Conservation (phyloP, 2,329 filamentous ascomycete genomes). For the Sordariomycetes sp. region DNA sequence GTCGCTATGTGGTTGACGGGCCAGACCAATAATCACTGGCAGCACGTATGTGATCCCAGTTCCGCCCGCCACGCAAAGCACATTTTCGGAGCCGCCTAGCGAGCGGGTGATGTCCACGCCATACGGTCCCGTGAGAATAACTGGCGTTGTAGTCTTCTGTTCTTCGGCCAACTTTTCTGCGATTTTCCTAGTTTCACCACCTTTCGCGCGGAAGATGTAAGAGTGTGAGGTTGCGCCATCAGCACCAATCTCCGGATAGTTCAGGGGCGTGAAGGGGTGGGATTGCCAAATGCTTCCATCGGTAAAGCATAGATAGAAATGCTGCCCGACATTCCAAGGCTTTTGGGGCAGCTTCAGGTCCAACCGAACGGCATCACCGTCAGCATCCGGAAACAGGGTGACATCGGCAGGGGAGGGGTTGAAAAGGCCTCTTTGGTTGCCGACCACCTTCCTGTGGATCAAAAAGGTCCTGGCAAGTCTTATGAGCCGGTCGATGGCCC, state of each 20-base stretch:
- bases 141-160: constrained; percentile 25
- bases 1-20: constrained; percentile 31
- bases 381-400: constrained; percentile 38
- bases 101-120: constrained; percentile 38
- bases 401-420: constrained; percentile 18
- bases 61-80: constrained; percentile 21
- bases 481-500: constrained; percentile 47
- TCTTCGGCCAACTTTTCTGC: constrained; percentile 29
- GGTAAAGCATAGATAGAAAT: constrained; percentile 62
- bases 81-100: constrained; percentile 11
- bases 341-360: constrained; percentile 55
- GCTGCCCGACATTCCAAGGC: constrained; percentile 57
- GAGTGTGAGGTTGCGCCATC: constrained; percentile 36
- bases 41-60: constrained; percentile 29
- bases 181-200: constrained; percentile 49
- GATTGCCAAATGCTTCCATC: constrained; percentile 61
- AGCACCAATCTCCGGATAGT: constrained; percentile 31
- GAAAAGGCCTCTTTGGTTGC: constrained; percentile 3
- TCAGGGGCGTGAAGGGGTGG: constrained; percentile 60
- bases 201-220: constrained; percentile 48
- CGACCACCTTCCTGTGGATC: constrained; percentile 16
- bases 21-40: constrained; percentile 22
- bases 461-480: constrained; percentile 43
- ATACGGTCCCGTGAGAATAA: constrained; percentile 56
- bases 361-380: constrained; percentile 54